A percentile compares a stretch with the other conserved stretches of the same genome.
phyloP scores from a whole-genome alignment of 129 eudicot genomes.

The Tagetes erecta region DNA sequence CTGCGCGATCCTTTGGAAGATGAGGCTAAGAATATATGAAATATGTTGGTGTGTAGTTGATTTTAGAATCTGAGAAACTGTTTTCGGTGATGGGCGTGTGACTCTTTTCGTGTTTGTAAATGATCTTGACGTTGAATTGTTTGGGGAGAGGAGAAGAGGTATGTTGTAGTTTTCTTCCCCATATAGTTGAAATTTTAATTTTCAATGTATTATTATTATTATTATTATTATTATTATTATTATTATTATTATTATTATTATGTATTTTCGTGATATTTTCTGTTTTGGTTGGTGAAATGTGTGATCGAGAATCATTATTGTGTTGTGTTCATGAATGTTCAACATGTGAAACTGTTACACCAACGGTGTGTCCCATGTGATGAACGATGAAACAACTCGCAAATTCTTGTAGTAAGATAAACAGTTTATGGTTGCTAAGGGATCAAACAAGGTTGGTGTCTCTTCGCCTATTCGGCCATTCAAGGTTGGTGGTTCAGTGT shows the following conservation, averaged over 20 bases:
- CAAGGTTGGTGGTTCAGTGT: too few species aligned
- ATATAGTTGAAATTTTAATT: not conserved
- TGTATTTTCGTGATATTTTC: constrained; percentile 1
- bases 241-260: too few species aligned
- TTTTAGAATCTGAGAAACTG: not conserved
- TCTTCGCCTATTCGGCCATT: too few species aligned
- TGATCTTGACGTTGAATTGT: not conserved
- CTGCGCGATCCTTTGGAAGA: constrained; percentile 72
- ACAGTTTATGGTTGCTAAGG: too few species aligned
- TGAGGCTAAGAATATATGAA: constrained; percentile 50
- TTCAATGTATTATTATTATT: not conserved
- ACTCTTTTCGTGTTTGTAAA: constrained; percentile 13
- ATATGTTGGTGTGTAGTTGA: constrained; percentile 8
- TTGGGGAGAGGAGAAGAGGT: not conserved
- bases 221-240: too few species aligned
- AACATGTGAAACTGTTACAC: too few species aligned
- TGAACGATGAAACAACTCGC: too few species aligned
- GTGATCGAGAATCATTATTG: constrained; percentile 7
- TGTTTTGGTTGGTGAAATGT: not conserved
- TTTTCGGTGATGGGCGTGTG: not conserved
- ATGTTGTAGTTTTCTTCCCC: not conserved
- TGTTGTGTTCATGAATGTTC: not conserved
- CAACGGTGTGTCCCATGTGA: too few species aligned
- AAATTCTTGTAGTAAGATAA: too few species aligned
- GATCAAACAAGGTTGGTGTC: too few species aligned